Percentiles rank a stretch among this genome's conserved stretches.
Conservation (phyloP, 441 rosid genomes). For the Euphorbia schlechtendalii region DNA sequence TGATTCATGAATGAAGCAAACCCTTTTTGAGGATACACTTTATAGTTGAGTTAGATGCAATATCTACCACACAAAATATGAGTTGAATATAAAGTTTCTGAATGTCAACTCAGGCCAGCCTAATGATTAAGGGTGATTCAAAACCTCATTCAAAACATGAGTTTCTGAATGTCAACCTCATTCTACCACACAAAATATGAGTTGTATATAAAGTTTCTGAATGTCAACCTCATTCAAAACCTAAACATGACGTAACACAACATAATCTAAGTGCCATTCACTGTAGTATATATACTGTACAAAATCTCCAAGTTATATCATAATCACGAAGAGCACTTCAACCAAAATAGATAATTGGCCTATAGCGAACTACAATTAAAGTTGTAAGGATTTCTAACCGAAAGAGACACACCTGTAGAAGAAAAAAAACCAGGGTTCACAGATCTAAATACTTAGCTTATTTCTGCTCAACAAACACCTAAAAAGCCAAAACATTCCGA, state of each 20-base stretch:
- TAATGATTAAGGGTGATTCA: neutral
- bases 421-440: neutral
- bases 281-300: neutral
- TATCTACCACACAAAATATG: neutral
- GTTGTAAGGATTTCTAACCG: neutral
- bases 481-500: neutral
- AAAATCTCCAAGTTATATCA: neutral
- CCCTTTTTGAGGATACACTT: neutral
- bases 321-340: neutral
- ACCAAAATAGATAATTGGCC: neutral
- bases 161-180: neutral
- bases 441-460: constrained; percentile 18
- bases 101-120: neutral
- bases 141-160: too few species aligned
- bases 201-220: neutral
- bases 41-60: neutral
- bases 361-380: neutral
- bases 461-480: constrained; percentile 1
- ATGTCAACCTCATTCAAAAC: neutral
- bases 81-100: neutral
- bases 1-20: neutral
- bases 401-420: neutral
- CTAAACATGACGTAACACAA: neutral
- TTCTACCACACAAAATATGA: neutral
- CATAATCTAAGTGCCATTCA: neutral